Conservation (phyloP, 495 filamentous ascomycete species). For the Coniosporium apollinis region DNA sequence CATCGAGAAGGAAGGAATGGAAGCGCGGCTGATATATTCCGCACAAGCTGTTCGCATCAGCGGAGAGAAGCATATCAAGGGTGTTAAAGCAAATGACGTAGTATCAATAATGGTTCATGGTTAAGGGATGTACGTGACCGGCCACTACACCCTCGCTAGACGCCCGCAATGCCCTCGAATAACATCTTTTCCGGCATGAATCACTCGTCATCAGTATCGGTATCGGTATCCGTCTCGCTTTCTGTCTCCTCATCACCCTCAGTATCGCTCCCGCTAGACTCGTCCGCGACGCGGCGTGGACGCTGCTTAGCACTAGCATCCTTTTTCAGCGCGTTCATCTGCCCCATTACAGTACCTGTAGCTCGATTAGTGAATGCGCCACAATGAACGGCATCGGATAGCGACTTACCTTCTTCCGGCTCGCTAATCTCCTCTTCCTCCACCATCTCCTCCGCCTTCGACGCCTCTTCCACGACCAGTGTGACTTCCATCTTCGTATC, state of each 20-base stretch:
- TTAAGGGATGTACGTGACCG: too few relatives aligned
- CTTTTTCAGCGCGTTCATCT: constrained; percentile 79
- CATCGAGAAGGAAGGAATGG: too few relatives aligned
- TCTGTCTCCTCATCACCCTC: constrained; percentile 26
- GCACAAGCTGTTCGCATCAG: too few relatives aligned
- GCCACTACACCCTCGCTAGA: too few relatives aligned
- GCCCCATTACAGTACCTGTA: constrained; percentile 80
- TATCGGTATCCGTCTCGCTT: constrained; percentile 61
- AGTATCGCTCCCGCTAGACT: constrained; percentile 37
- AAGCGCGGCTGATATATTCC: too few relatives aligned
- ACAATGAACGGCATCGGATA: too few relatives aligned
- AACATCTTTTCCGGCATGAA: too few relatives aligned
- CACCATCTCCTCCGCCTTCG: constrained; percentile 61
- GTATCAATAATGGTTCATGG: too few relatives aligned
- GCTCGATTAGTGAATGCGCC: too few relatives aligned
- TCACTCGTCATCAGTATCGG: constrained; percentile 41
- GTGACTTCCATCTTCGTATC: constrained; percentile 80
- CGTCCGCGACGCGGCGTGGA: constrained; percentile 15
- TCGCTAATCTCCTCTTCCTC: constrained; percentile 92
- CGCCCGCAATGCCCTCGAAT: too few relatives aligned
- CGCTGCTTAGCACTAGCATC: constrained; percentile 28
- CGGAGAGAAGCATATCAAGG: too few relatives aligned
- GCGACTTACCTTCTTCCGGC: constrained; percentile 76
- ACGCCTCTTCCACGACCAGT: constrained; percentile 75
- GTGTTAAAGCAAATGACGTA: too few relatives aligned